Evolutionary conservation across 75 land plant species (phyloP), one percentile per base, ranked within the genome.

Genomic region (Sequoia sempervirens): DNA sequence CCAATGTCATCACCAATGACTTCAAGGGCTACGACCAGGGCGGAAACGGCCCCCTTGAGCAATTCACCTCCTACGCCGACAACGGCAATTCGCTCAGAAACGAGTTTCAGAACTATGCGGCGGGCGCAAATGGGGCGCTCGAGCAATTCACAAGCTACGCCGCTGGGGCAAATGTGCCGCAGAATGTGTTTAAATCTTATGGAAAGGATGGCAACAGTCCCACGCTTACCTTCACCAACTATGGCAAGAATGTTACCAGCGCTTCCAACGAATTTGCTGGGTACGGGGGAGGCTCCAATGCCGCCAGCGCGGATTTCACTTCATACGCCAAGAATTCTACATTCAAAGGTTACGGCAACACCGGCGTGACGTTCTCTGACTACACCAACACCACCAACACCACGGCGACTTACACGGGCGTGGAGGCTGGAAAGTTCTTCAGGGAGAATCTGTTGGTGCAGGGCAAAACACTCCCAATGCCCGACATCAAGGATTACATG

Each of bases 361-460:
- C 83, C 0, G 50, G 38, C 34, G 13, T 66, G 36, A 66, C 83
- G 3, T 87, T 88, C 69, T 36, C 84, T 3, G 69, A 56, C 17
- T 91, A 91, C 85, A 79, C 50, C 26, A 87, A 86, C 50, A 81
- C 76, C 61, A 73, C 46, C 50, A 81, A 70, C 61, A 73, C 46
- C 26, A 37, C 56, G 2, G 72, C 50, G 47, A 45, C 50, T 47
- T 47, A 11, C 10, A 47, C 34, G n/a, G 84, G 86, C 90, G 88
- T 92, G 7, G 92, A 92, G 83, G 86, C 90, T 1, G 94, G 94
- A 13, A 93, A 91, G 79, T 93, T 93, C 88, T 93, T 93, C 83
- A 41, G 92, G 30, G 94, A 93, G 87, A 74, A 52, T 20, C 36
- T 54, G 84, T 74, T 93, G 85, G 84, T 82, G 45, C 80, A 40